Base-by-base conservation (phyloP, 2,329 filamentous ascomycete genomes). In the Orbilia brochopaga region DNA sequence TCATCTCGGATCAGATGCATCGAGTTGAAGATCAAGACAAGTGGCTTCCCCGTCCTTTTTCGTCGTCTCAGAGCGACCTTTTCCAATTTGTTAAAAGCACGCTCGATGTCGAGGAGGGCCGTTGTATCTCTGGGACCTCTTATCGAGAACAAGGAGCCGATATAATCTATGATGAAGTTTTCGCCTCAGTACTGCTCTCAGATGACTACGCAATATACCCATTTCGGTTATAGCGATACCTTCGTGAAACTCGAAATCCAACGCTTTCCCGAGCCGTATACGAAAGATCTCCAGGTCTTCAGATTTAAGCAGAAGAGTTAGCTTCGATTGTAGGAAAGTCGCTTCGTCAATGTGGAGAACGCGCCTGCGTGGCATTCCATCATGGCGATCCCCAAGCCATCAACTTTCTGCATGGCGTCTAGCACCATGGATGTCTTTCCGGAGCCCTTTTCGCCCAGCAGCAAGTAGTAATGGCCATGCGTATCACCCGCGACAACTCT, bases 361-460 rank as follows among this genome's bases (percentile, higher is more conserved):
- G 23, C 23, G 64, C 67, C 67, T 46, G 92, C 89, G 79, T 99
- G 94, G 0, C 93, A 92, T 80, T 99, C 94, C 77, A 97, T 90
- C 91, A 99, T 96, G 75, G 92, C 89, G 50, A 93, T 88, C 21
- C 91, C 91, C 72, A 94, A 89, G 2, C 92, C 94, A 73, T 96
- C 86, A 63, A 92, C 88, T 79, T 95, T 95, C 60, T 88, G 87
- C 93, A 99, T 99, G 7, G 91, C 91, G 32, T 97, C 91, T 19
- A 99, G 84, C 77, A 99, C 82, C 94, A 99, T 97, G 75, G 90
- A 95, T 70, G 90, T 95, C 82, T 99, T 99, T 5, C 94, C 94
- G 0, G 91, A 95, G 3, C 94, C 94, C 81, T 99, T 62, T 37
- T 70, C 66, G 2, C 61, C 60, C 32, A 72, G 42, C 1, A 99